Conservation (phyloP, 208 protist genomes). For the Dictyostelium gargantuum region DNA sequence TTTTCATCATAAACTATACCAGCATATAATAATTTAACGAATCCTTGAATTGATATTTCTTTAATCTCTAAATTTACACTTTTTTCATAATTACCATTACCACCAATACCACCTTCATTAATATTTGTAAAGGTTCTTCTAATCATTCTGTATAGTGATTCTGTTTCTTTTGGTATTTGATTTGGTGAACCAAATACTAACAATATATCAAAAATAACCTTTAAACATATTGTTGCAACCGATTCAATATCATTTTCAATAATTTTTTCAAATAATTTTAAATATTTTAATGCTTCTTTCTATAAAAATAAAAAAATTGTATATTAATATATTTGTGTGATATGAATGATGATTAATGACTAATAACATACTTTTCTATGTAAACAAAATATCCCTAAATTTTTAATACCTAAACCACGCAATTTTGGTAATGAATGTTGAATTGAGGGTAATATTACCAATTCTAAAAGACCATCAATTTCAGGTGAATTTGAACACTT, state of each 20-base stretch:
- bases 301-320: not conserved
- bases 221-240: not conserved
- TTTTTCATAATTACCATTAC: not conserved
- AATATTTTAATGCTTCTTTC: not conserved
- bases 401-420: slow-evolving; percentile 21
- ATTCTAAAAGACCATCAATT: slow-evolving; percentile 13
- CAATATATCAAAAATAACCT: slow-evolving; percentile 46
- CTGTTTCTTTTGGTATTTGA: not conserved
- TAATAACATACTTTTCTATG: not conserved
- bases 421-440: not conserved
- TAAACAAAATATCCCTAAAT: slow-evolving; percentile 60
- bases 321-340: not conserved
- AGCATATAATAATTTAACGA: slow-evolving; percentile 15
- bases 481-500: slow-evolving; percentile 43
- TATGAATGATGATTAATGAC: not conserved
- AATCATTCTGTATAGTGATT: slow-evolving; percentile 26
- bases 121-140: not conserved
- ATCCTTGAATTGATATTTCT: slow-evolving; percentile 38
- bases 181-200: slow-evolving; percentile 57
- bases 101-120: not conserved
- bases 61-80: not conserved
- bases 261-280: slow-evolving; percentile 13
- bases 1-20: slow-evolving; percentile 30
- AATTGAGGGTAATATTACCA: slow-evolving; percentile 17
- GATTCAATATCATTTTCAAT: slow-evolving; percentile 27